These are phyloP conservation scores for Fagus crenata DNA, from an alignment of 306 rosid species.

Conservation along the genomic window DNA sequence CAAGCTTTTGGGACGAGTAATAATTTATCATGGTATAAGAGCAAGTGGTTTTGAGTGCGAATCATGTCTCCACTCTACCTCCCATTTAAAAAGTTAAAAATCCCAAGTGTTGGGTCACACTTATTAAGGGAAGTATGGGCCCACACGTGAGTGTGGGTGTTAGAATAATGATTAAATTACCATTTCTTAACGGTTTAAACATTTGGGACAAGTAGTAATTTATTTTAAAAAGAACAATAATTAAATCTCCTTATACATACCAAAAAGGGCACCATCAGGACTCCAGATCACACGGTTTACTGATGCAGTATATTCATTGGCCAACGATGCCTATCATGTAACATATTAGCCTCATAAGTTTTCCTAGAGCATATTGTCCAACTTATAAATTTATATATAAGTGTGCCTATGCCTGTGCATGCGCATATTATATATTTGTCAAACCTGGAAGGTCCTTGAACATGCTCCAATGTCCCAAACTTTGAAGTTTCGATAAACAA, in stretches of 20 bases:
- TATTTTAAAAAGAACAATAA: too few species aligned
- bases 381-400: constrained; percentile 5
- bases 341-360: neutral
- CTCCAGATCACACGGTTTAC: constrained; percentile 93
- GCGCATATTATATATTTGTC: neutral
- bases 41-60: too few species aligned
- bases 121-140: too few species aligned
- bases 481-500: constrained; percentile 72
- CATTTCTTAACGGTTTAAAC: too few species aligned
- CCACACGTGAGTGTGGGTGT: too few species aligned
- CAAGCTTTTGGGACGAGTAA: too few species aligned
- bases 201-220: too few species aligned
- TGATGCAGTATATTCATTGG: constrained; percentile 70
- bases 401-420: neutral
- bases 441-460: constrained; percentile 76
- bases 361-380: neutral
- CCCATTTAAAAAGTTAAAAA: too few species aligned
- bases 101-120: too few species aligned
- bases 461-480: constrained; percentile 72
- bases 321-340: constrained; percentile 60
- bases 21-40: too few species aligned
- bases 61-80: too few species aligned
- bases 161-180: too few species aligned
- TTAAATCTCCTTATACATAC: constrained; percentile 39
- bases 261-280: constrained; percentile 87